Evolutionary conservation across 352 stramenopile species (phyloP), one percentile per base, ranked within the genome.

Genomic region (Phytophthora citricola): DNA sequence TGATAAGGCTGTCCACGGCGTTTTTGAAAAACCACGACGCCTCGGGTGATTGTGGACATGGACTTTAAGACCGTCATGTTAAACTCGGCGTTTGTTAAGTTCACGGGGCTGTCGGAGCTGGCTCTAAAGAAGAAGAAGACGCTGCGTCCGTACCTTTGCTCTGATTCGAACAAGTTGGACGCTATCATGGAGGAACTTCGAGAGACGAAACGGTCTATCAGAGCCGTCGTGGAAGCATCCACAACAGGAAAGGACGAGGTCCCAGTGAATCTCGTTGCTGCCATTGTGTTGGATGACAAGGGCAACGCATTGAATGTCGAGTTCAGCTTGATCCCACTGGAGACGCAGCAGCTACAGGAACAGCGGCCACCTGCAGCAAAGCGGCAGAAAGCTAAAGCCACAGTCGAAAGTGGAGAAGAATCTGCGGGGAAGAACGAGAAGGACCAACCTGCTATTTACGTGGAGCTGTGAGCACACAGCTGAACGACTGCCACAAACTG

Each of bases 41-140:
- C 82, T 6, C 76, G 76, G 17, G 52, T 91, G 7, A 54, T 91
- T 2, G 58, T 89, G 43, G 77, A 85, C 46, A 45, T 85, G 36
- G 63, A 77, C 39, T n/a, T 86, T 36, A 75, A 83, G 63, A 75
- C 74, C 0, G 56, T 91, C 8, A 67, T 75, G 32, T 71, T 83
- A 32, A 91, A 91, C 69, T 43, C 38, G 2, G 76, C 81, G 5
- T 90, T 90, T 36, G 63, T 75, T n/a, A 58, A 71, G 53, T 66
- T 66, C 59, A 73, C 76, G 4, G 75, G 79, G 2, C 58, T 83
- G 29, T 63, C 71, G 29, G 74, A 86, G 43, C 58, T 74, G 1
- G 66, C 63, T 39, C 49, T 76, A 11, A 83, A 82, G 74, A 87
- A 87, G 69, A 82, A 85, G 62, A 77, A 87, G 38, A 71, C 70